Conservation (phyloP, 2,329 filamentous ascomycete species). For the Colletotrichum sp. region DNA sequence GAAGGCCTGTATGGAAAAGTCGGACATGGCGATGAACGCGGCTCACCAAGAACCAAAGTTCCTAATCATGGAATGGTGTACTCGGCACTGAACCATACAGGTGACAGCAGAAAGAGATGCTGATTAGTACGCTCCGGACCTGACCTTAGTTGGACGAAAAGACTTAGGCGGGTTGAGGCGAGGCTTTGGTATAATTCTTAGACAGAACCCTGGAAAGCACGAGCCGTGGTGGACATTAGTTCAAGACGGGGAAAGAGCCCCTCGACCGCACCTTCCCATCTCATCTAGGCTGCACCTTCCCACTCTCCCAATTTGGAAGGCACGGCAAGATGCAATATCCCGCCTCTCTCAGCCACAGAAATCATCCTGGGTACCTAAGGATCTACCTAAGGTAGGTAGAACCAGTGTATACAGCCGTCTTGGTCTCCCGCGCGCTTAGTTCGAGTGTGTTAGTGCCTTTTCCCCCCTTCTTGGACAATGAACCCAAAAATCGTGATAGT, state of each 20-base stretch:
- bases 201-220: neutral
- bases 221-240: neutral
- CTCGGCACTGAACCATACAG: neutral
- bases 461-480: neutral
- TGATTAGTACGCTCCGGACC: neutral
- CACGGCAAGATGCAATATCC: neutral
- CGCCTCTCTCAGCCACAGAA: neutral
- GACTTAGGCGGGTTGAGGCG: neutral
- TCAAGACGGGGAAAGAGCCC: neutral
- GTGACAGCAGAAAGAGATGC: neutral
- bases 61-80: neutral
- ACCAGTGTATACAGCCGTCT: neutral
- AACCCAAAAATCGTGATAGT: neutral
- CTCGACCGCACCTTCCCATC: neutral
- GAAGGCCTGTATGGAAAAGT: conserved; percentile 39
- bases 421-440: neutral
- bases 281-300: neutral
- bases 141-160: neutral
- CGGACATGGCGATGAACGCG: conserved; percentile 4
- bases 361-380: neutral
- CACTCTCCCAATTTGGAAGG: neutral
- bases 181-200: neutral
- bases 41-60: neutral
- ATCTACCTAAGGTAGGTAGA: neutral
- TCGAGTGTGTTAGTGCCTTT: neutral